Base-by-base conservation (phyloP, 805 yeast genomes). In the Debaryomyces hansenii region DNA sequence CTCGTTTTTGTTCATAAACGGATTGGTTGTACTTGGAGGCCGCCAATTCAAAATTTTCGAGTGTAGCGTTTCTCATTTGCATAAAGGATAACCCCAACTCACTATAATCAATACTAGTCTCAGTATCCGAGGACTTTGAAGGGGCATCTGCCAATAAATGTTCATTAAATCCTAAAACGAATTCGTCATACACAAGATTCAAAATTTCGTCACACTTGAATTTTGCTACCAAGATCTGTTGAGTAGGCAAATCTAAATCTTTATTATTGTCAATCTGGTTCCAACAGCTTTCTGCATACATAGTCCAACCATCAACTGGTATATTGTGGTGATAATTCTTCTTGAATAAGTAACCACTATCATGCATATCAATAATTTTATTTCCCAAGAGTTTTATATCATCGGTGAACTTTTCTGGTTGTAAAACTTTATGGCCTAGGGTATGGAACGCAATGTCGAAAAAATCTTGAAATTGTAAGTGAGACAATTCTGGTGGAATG, bases 231-330 rank as follows among this genome's bases (percentile, higher is more conserved):
- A 94, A 74, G 28, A 89, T 87, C 64, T 94, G 99, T 62, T 94
- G 99, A 1, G 98, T 91, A 21, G 99, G 99, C 53, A 94, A 75
- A 67, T 94, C 99, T 52, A 94, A 78, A 63, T 94, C 99, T 66
- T 90, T 91, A 69, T 94, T 94, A 50, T 78, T 76, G 63, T 90
- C 96, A 57, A 94, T 94, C 66, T 90, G 96, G 42, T 87, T 84
- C 99, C 99, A 94, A 54, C 96, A 84, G 59, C 84, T 87, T 45
- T 83, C 85, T 1, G 97, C 90, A 58, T 94, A 94, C 63, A 90
- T 67, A 4, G 92, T 79, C 98, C 99, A 94, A 20, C 97, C 98
- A 67, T 94, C 99, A 44, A 92, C 75, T 9, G 99, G 99, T 46
- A 94, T 82, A 40, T 78, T 75, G 54, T 94, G 90, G 60, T 89